Percentiles rank a stretch among this genome's conserved stretches.
Conservation (phyloP, 2,329 filamentous ascomycete genomes). For the Fusarium sp. region DNA sequence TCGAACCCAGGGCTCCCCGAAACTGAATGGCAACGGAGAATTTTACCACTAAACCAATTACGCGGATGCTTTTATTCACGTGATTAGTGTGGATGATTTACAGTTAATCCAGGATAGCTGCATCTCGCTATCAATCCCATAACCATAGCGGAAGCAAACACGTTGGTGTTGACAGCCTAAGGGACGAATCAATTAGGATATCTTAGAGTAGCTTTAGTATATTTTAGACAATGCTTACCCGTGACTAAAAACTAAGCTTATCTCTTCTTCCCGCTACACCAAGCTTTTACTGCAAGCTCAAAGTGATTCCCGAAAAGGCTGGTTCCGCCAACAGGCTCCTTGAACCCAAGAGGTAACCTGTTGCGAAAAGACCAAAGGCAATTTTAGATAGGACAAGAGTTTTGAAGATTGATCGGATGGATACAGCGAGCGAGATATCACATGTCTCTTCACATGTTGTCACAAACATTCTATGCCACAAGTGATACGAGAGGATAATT, state of each 20-base stretch:
- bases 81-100: no score
- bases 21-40: conserved; percentile 2
- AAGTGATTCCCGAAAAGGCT: not conserved
- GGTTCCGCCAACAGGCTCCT: not conserved
- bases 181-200: not conserved
- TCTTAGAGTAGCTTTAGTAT: not conserved
- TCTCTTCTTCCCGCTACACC: not conserved
- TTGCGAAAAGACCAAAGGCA: rapidly evolving
- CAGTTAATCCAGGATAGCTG: no score
- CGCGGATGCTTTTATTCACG: not conserved
- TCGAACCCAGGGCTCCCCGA: conserved; percentile 16
- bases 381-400: not conserved
- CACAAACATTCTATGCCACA: not conserved
- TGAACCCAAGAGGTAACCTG: not conserved
- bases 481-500: not conserved
- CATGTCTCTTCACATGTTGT: not conserved
- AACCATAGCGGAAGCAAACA: not conserved
- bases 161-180: not conserved
- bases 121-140: no score
- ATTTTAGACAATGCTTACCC: rapidly evolving
- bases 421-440: not conserved
- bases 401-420: rapidly evolving
- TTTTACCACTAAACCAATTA: conserved; percentile 19
- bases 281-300: not conserved
- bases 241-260: rapidly evolving